These are phyloP conservation scores for barrel medic (Medicago truncatula) DNA, from an alignment of 306 rosid species.

Conservation along the genomic window DNA sequence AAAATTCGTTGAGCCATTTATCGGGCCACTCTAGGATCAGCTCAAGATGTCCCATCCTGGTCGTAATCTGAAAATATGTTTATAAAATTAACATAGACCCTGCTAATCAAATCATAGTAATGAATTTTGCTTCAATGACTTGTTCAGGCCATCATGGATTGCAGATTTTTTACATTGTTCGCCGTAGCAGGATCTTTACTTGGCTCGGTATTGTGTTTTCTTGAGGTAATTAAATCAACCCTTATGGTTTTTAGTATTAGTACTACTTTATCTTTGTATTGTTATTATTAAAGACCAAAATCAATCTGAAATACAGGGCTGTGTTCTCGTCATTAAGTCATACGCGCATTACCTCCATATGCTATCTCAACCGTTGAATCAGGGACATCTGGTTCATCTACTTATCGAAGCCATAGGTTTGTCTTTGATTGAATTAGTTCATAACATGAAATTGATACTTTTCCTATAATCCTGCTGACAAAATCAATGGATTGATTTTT, in stretches of 20 bases:
- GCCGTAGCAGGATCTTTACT: slow-evolving; percentile 55
- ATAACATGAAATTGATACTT: neutral
- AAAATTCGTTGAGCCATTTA: no score
- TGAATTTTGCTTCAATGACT: slow-evolving; percentile 7
- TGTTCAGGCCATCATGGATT: slow-evolving; percentile 53
- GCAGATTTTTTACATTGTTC: slow-evolving; percentile 53
- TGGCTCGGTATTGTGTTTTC: slow-evolving; percentile 53
- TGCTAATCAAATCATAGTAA: neutral
- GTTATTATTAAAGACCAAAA: no score
- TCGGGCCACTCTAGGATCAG: no score
- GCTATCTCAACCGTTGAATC: slow-evolving; percentile 43
- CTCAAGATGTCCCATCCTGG: neutral
- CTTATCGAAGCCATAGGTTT: slow-evolving; percentile 58
- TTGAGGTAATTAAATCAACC: slow-evolving; percentile 43
- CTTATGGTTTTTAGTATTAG: neutral
- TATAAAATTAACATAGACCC: neutral
- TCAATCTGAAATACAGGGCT: slow-evolving; percentile 44
- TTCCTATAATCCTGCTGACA: neutral
- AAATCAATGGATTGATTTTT: neutral
- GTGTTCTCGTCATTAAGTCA: slow-evolving; percentile 44
- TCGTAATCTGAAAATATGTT: neutral
- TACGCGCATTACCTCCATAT: slow-evolving; percentile 44
- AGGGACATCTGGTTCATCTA: slow-evolving; percentile 45
- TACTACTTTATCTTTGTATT: neutral
- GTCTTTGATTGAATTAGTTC: neutral